Evolutionary conservation across 2,329 filamentous ascomycete genomes (phyloP).

Genomic region (Chaetomiaceae sp.): DNA sequence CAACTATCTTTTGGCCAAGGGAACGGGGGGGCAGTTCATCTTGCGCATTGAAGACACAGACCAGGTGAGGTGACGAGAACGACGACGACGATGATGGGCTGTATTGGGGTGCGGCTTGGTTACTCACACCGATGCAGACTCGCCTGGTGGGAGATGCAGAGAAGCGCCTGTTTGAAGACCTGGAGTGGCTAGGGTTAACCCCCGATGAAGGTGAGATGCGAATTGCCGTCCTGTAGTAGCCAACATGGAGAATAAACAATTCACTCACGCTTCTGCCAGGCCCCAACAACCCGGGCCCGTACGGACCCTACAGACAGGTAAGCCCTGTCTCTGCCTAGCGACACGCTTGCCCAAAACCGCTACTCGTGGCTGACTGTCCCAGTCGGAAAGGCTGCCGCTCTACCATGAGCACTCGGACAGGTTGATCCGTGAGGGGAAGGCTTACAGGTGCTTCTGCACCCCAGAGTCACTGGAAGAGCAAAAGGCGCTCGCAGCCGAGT

Average conservation of each 20-base stretch:
- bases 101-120: no score
- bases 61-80: slow-evolving; percentile 57
- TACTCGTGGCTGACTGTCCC: slow-evolving; percentile 2
- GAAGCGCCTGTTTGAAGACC: slow-evolving; percentile 67
- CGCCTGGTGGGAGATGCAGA: slow-evolving; percentile 79
- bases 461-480: slow-evolving; percentile 63
- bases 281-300: slow-evolving; percentile 72
- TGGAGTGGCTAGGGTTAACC: slow-evolving; percentile 80
- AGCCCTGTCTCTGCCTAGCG: slow-evolving; percentile 8
- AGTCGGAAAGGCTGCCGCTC: slow-evolving; percentile 73
- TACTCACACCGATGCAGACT: slow-evolving; percentile 48
- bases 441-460: slow-evolving; percentile 92
- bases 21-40: slow-evolving; percentile 84
- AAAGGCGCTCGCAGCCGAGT: slow-evolving; percentile 56
- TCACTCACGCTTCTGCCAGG: slow-evolving; percentile 42
- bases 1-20: slow-evolving; percentile 85
- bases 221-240: neutral
- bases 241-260: neutral
- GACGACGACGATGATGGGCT: no score
- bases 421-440: slow-evolving; percentile 65
- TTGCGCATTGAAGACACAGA: slow-evolving; percentile 94
- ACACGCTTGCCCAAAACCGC: neutral
- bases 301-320: slow-evolving; percentile 83
- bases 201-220: slow-evolving; percentile 85
- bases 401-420: slow-evolving; percentile 68